Base-by-base conservation (phyloP, 176 grass and related monocot species). In the Rhynchospora breviuscula region DNA sequence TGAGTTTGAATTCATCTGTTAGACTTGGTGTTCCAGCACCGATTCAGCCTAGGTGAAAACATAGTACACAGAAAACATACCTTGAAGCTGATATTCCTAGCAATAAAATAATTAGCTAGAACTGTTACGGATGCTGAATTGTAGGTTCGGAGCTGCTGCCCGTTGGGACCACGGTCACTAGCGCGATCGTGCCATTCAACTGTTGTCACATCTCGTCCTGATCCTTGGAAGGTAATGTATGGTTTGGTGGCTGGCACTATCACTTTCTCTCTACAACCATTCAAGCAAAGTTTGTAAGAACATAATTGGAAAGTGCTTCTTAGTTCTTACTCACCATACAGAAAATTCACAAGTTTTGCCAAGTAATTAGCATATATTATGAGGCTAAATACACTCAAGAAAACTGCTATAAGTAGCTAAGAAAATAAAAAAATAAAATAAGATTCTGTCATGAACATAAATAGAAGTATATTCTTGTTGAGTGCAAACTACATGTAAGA, bases 71-170 rank as follows among this genome's bases (percentile, higher is more conserved):
- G 79, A 63, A 21, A 67, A 78, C 94, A 90, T 85, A 98, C 96
- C 96, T 98, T 95, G 91, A 98, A 98, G 89, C 96, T 98, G 64
- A 98, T 93, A 88, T 98, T 98, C 65, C 92, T 98, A 93, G 96
- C 96, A 23, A 82, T 88, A 90, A 98, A 98, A 95, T 91, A 88
- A 88, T 91, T 91, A 88, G 96, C 83, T 82, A 98, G 86, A 78
- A 98, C 84, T 63, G 93, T 95, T 91, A 95, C 93, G 54, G 96
- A 91, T 77, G 92, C 96, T 59, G 96, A 89, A 84, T 98, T 91
- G 84, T 98, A 98, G n/a, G 96, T 98, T 74, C 91, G 92, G 3
- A 98, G 92, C 86, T 89, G 93, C 85, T 91, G 88, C 67, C 96
- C 96, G 35, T 95, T 88, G 52, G 96, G 87, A 52, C 96, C 92